Evolutionary conservation across 2,329 filamentous ascomycete genomes (phyloP).

Genomic region (Beauveria medogensis): DNA sequence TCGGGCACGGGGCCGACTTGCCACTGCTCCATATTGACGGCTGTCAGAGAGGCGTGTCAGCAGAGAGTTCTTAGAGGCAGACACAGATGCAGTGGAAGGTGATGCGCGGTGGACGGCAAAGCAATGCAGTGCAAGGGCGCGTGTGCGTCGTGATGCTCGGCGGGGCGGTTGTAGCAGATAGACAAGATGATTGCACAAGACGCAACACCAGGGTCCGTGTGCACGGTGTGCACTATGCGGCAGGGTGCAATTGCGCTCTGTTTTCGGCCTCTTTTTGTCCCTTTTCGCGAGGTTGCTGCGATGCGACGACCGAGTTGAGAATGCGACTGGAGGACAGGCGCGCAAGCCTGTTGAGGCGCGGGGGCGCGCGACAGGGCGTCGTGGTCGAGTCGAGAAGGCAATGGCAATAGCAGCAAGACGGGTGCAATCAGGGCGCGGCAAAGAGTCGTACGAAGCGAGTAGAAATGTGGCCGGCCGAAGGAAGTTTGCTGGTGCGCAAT

Average conservation of each 20-base stretch:
- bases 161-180: conserved; percentile 1
- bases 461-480: not conserved
- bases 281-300: not conserved
- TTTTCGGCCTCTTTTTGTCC: too few relatives aligned
- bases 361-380: not conserved
- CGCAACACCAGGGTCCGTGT: not conserved
- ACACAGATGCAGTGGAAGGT: not conserved
- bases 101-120: not conserved
- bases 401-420: not conserved
- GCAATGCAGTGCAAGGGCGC: conserved; percentile 6
- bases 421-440: not conserved
- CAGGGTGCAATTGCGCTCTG: not conserved
- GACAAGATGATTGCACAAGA: conserved; percentile 1
- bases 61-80: not conserved
- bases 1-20: conserved; percentile 53
- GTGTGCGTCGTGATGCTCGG: not conserved
- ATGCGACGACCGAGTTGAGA: not conserved
- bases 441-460: not conserved
- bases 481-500: conserved; percentile 1
- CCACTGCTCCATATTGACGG: conserved; percentile 47
- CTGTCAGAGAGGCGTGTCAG: not conserved
- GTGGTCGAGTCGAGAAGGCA: not conserved
- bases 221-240: not conserved
- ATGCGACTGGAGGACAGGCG: not conserved
- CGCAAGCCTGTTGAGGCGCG: not conserved